phyloP scores from a whole-genome alignment of 495 filamentous ascomycete species.

The Hamigera avellanea region DNA sequence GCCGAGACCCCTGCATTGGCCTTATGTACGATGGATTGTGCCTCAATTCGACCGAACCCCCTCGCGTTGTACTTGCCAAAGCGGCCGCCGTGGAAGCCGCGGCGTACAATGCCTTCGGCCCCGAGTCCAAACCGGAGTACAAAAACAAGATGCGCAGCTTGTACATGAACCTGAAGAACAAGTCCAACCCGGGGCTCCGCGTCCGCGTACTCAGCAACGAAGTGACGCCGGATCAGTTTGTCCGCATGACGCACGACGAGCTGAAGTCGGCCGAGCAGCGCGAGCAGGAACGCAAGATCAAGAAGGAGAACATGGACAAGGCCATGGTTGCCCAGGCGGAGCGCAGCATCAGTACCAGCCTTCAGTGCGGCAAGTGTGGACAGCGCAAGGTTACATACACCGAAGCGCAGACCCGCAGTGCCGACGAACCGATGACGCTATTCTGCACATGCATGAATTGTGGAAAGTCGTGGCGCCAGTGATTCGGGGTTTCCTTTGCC shows the following conservation, averaged over 20 bases:
- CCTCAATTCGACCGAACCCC: constrained; percentile 28
- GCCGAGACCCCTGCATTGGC: constrained; percentile 73
- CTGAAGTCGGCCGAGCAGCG: constrained; percentile 63
- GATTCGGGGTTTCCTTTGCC: not conserved
- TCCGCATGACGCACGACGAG: constrained; percentile 64
- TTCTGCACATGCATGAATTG: constrained; percentile 40
- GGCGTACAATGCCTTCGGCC: constrained; percentile 49
- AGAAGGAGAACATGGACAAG: constrained; percentile 90
- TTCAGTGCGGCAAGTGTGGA: constrained; percentile 81
- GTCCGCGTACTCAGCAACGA: constrained; percentile 61
- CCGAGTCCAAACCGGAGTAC: constrained; percentile 63
- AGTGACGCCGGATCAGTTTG: constrained; percentile 59
- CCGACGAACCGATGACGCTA: constrained; percentile 54
- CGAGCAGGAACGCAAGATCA: constrained; percentile 52
- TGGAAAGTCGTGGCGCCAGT: constrained; percentile 41
- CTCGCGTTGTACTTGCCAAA: constrained; percentile 49
- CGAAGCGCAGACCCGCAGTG: constrained; percentile 89
- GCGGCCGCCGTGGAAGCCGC: constrained; percentile 64
- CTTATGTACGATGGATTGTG: constrained; percentile 70
- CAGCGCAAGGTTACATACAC: constrained; percentile 90
- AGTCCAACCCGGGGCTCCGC: constrained; percentile 67
- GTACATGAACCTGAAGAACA: constrained; percentile 88
- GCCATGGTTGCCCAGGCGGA: constrained; percentile 77
- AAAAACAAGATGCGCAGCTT: constrained; percentile 78
- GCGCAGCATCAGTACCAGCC: constrained; percentile 67